Percentiles rank a stretch among this genome's conserved stretches.
Conservation (phyloP, 495 filamentous ascomycete genomes). For the Podospora fimiseda region DNA sequence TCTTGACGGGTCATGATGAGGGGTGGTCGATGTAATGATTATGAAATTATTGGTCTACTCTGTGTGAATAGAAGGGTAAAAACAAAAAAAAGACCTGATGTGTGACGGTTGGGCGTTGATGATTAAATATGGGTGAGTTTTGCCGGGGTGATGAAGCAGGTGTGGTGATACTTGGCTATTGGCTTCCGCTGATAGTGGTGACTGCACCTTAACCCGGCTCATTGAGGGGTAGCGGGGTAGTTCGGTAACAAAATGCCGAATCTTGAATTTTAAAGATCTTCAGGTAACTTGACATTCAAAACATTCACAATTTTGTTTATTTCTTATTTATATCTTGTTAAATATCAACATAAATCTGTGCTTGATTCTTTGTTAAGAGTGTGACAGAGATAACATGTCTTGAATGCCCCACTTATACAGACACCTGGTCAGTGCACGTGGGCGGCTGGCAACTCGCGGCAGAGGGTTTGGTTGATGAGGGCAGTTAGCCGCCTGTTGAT, state of each 20-base stretch:
- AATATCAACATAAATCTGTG: no score
- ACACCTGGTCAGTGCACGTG: slow-evolving; percentile 3
- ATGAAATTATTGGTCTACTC: no score
- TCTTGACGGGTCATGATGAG: slow-evolving; percentile 15
- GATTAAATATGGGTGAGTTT: no score
- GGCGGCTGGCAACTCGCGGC: slow-evolving; percentile 1
- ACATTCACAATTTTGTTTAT: no score
- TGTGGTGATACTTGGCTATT: neutral
- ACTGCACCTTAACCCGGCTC: neutral
- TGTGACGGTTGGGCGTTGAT: no score
- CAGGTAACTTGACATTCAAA: no score
- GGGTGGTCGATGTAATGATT: neutral
- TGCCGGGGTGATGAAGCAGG: neutral
- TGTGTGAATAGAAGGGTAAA: no score
- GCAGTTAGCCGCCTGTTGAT: slow-evolving; percentile 1
- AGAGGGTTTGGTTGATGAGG: neutral
- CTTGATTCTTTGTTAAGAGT: no score
- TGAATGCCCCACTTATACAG: neutral
- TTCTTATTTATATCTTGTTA: no score
- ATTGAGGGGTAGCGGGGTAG: neutral
- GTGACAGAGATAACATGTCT: no score
- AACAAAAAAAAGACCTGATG: no score
- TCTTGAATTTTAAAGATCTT: neutral
- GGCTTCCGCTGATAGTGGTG: neutral
- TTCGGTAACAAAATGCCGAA: neutral